Base-by-base conservation (phyloP, 192 early-diverging fungal genomes). In the Coemansia sp. region DNA sequence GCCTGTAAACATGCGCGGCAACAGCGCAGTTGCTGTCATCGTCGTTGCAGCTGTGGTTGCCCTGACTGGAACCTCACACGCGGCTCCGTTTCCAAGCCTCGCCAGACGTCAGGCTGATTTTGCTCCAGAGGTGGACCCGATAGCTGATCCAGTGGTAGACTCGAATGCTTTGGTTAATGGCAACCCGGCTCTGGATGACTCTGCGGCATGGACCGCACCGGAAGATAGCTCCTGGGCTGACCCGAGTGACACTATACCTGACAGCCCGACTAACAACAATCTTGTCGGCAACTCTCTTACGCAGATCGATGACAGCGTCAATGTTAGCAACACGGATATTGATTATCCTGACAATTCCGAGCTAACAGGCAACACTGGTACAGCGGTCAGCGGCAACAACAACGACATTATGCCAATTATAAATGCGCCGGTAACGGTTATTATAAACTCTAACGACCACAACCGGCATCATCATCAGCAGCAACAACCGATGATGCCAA, bases 351-450 rank as follows among this genome's bases (percentile, higher is more conserved):
- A 56, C 41, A 67, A 73, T 23, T 53, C 75, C 12, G 58, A 78
- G 57, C 62, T 78, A 58, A 69, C 70, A 3, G 75, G 61, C 11
- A 78, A 78, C 50, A 64, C 75, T 3, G 75, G 75, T 14, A 78
- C 75, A 0, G 75, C 75, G 1, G 70, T 78, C 5, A 73, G 70
- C 57, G 75, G 75, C 14, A 69, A 78, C 67, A 73, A 73, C 53
- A 78, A 78, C 64, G 70, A 73, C 20, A 65, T 78, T 13, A 69
- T 69, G 71, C 75, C 75, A n/a, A 78, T 78, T 10, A 73, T 78
- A 16, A 78, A 78, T n/a, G 75, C 75, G 0, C 75, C 75, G 2
- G 75, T 78, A 7, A 78, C 75, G 0, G 71, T 78, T n/a, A 73
- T 78, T 27, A 69, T 78, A 54, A 78, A 61, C 64, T 57, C 47